These are phyloP conservation scores for Trichoderma gracile DNA, from an alignment of 2,329 filamentous ascomycete species.

Conservation along the genomic window DNA sequence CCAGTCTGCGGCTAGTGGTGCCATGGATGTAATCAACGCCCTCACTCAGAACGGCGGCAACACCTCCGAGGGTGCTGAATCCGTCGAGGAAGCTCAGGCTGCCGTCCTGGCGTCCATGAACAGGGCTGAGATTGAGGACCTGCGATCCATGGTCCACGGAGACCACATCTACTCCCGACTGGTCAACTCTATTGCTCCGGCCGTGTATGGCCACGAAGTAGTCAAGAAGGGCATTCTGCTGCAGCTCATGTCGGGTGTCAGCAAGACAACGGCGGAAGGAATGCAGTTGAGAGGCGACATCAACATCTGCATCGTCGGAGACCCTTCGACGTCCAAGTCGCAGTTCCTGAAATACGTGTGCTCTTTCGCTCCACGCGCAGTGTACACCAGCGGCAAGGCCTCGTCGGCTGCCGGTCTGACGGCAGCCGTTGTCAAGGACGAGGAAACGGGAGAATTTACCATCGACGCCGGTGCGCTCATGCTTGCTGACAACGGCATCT, in stretches of 20 bases:
- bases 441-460: constrained; percentile 97
- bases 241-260: constrained; percentile 93
- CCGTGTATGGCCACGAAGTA: constrained; percentile 95
- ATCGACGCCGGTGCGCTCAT: constrained; percentile 98
- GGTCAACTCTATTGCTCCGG: constrained; percentile 91
- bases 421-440: constrained; percentile 94
- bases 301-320: constrained; percentile 97
- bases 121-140: constrained; percentile 82
- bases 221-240: constrained; percentile 96
- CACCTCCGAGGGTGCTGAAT: constrained; percentile 63
- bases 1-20: constrained; percentile 61
- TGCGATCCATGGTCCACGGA: constrained; percentile 90
- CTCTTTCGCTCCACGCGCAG: constrained; percentile 91
- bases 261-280: constrained; percentile 87
- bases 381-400: constrained; percentile 97
- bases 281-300: constrained; percentile 97
- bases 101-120: constrained; percentile 86
- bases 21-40: constrained; percentile 80
- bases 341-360: constrained; percentile 98
- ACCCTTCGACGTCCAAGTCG: constrained; percentile 95
- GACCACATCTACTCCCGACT: constrained; percentile 93
- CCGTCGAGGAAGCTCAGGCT: constrained; percentile 83
- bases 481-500: constrained; percentile 95
- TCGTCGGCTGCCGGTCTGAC: constrained; percentile 97
- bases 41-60: constrained; percentile 62